Evolutionary conservation across 2,329 filamentous ascomycete genomes (phyloP).

Genomic region (Penicillium crustosum): DNA sequence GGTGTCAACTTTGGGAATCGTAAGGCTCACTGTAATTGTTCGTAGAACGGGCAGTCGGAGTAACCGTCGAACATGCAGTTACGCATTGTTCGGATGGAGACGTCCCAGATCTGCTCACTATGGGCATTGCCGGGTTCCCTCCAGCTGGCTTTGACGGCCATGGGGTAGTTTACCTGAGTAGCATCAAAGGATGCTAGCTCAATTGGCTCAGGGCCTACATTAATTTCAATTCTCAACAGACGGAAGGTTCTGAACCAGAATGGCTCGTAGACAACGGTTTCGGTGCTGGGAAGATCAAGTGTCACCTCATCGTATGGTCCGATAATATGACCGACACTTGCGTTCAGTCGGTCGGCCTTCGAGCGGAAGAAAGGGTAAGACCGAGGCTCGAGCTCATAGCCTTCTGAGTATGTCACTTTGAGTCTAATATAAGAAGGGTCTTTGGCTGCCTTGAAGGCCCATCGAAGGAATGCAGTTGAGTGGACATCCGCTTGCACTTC

Average conservation of each 20-base stretch:
- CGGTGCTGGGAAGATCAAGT: conserved; percentile 22
- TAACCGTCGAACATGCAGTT: conserved; percentile 42
- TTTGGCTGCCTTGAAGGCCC: conserved; percentile 21
- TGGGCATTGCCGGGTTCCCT: conserved; percentile 13
- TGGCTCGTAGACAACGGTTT: conserved; percentile 34
- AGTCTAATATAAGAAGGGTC: conserved; percentile 20
- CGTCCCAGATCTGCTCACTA: conserved; percentile 31
- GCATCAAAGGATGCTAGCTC: conserved; percentile 28
- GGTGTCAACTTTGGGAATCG: neutral
- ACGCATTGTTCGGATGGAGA: conserved; percentile 33
- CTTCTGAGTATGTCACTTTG: conserved; percentile 35
- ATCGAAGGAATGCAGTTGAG: conserved; percentile 27
- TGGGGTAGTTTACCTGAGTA: conserved; percentile 41
- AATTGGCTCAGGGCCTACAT: conserved; percentile 23
- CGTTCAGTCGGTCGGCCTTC: conserved; percentile 41
- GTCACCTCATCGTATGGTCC: conserved; percentile 40
- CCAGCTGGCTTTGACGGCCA: conserved; percentile 33
- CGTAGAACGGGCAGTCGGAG: conserved; percentile 40
- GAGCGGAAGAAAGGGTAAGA: conserved; percentile 43
- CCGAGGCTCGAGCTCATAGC: conserved; percentile 35
- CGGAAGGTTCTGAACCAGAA: conserved; percentile 47
- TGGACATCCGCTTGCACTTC: conserved; percentile 27
- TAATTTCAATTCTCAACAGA: conserved; percentile 34
- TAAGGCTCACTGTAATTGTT: conserved; percentile 34
- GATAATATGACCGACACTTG: conserved; percentile 32